These are phyloP conservation scores for Cordyceps fumosorosea DNA, from an alignment of 2,329 filamentous ascomycete species.

Conservation along the genomic window DNA sequence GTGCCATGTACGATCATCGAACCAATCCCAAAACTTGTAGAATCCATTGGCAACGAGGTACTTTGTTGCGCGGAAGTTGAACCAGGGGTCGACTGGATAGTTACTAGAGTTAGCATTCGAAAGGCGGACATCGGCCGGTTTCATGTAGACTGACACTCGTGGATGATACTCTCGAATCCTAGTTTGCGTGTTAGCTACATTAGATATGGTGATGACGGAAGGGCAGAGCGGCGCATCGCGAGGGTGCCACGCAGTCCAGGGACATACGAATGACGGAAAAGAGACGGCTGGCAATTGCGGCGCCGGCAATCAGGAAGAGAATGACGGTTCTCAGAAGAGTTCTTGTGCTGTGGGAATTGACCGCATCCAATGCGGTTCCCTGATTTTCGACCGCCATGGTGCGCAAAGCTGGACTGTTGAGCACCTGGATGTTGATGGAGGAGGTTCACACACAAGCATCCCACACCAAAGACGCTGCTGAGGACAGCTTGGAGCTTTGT, in stretches of 20 bases:
- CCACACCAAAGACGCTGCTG: conserved; percentile 16
- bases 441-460: conserved; percentile 13
- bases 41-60: conserved; percentile 96
- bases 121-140: conserved; percentile 12
- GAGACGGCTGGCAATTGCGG: conserved; percentile 84
- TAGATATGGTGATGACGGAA: not conserved
- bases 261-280: conserved; percentile 95
- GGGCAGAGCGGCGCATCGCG: not conserved
- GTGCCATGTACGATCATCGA: conserved; percentile 99
- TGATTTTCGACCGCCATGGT: conserved; percentile 40
- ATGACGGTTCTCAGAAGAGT: conserved; percentile 85
- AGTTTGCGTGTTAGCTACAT: conserved; percentile 24
- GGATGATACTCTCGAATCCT: conserved; percentile 99
- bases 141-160: conserved; percentile 73
- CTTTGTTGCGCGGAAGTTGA: conserved; percentile 98
- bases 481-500: conserved; percentile 42
- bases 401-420: conserved; percentile 23
- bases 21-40: conserved; percentile 99
- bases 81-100: conserved; percentile 88
- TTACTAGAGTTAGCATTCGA: conserved; percentile 20
- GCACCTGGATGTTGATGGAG: conserved; percentile 27
- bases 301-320: conserved; percentile 81
- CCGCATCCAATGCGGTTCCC: conserved; percentile 59
- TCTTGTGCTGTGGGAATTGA: conserved; percentile 74
- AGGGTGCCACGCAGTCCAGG: not conserved